phyloP scores from a whole-genome alignment of 495 filamentous ascomycete genomes.

The Jackrogersella multiformis region DNA sequence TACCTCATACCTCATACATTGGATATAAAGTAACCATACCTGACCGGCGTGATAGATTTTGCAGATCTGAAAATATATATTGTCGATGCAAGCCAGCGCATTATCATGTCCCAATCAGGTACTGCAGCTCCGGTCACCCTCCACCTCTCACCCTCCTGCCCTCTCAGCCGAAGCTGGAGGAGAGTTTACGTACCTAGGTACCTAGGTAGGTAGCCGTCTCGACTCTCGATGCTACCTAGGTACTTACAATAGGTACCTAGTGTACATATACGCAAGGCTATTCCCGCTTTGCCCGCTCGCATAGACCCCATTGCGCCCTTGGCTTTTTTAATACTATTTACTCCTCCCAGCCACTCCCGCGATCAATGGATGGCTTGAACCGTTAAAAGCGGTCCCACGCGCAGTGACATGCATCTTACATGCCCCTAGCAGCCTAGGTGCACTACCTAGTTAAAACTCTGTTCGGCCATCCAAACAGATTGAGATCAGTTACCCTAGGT shows the following conservation, averaged over 20 bases:
- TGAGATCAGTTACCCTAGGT: no score
- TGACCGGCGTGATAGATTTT: background rate
- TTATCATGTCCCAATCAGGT: conserved; percentile 25
- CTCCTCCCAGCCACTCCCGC: conserved; percentile 32
- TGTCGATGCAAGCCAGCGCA: conserved; percentile 25
- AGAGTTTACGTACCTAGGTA: no score
- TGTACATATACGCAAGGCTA: conserved; percentile 14
- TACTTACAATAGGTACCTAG: background rate
- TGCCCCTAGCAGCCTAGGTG: no score
- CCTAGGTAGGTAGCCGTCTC: background rate
- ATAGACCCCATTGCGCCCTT: conserved; percentile 15
- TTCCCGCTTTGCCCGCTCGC: conserved; percentile 24
- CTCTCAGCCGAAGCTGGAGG: conserved; percentile 2
- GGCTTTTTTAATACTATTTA: conserved; percentile 2
- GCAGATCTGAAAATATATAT: conserved; percentile 8
- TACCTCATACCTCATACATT: no score
- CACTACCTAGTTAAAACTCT: conserved; percentile 1
- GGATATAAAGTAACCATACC: no score
- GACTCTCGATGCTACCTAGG: no score
- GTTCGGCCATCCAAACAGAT: background rate
- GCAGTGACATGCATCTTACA: conserved; percentile 30
- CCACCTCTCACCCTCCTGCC: no score
- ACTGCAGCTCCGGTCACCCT: conserved; percentile 32
- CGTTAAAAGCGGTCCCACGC: conserved; percentile 37
- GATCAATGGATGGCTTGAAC: conserved; percentile 33